These are phyloP conservation scores for Podospora didyma DNA, from an alignment of 495 filamentous ascomycete species.

Conservation along the genomic window DNA sequence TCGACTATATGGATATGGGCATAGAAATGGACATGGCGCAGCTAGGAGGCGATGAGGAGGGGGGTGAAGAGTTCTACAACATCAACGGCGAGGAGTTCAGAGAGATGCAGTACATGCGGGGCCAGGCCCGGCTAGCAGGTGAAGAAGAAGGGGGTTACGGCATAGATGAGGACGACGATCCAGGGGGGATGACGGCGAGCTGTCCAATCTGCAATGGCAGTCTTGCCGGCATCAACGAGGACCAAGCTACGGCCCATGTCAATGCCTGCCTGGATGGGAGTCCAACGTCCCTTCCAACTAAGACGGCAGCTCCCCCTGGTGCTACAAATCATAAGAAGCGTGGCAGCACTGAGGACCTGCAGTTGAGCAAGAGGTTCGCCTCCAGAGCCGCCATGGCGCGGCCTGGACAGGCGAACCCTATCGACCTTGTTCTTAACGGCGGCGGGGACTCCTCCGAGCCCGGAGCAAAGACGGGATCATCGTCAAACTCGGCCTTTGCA, in stretches of 20 bases:
- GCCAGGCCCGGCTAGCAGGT: slow-evolving; percentile 56
- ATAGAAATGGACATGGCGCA: neutral
- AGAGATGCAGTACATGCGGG: slow-evolving; percentile 59
- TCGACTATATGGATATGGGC: slow-evolving; percentile 42
- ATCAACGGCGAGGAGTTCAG: slow-evolving; percentile 59
- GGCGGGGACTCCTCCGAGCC: neutral
- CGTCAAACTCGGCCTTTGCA: slow-evolving; percentile 69
- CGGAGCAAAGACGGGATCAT: slow-evolving; percentile 1
- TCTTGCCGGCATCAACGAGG: slow-evolving; percentile 55
- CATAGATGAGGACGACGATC: slow-evolving; percentile 13
- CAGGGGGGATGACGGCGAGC: slow-evolving; percentile 29
- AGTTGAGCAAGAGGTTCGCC: slow-evolving; percentile 53
- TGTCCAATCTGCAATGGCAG: slow-evolving; percentile 76
- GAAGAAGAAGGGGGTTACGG: slow-evolving; percentile 40
- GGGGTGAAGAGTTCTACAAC: slow-evolving; percentile 34
- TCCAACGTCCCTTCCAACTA: slow-evolving; percentile 42
- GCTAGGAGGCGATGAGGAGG: slow-evolving; percentile 52
- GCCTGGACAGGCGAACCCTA: slow-evolving; percentile 74
- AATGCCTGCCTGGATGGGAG: slow-evolving; percentile 91
- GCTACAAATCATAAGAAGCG: slow-evolving; percentile 9
- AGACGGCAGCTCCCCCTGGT: neutral
- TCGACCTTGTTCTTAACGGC: slow-evolving; percentile 35
- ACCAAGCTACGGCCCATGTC: slow-evolving; percentile 68
- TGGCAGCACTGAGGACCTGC: slow-evolving; percentile 23
- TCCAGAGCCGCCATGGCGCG: slow-evolving; percentile 60